Conservation (phyloP, 768 basidiomycete genomes). For the Trametes elegans region DNA sequence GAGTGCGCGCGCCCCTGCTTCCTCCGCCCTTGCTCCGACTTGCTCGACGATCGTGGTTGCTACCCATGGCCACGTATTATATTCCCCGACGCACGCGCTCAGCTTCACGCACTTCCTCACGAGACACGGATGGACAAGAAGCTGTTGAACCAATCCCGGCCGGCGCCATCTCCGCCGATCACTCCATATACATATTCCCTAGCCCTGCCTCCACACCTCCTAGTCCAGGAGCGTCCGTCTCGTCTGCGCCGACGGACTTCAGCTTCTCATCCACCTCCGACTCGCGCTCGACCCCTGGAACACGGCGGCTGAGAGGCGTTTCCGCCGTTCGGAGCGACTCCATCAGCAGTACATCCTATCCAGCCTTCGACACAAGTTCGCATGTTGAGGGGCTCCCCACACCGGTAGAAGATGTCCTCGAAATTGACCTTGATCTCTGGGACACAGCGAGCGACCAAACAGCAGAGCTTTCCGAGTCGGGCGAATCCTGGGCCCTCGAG, state of each 20-base stretch:
- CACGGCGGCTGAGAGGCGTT: not conserved
- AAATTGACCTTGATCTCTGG: constrained; percentile 26
- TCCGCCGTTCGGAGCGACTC: not conserved
- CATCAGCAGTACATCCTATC: not conserved
- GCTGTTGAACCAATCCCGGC: not conserved
- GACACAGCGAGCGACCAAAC: constrained; percentile 13
- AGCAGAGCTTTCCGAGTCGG: not conserved
- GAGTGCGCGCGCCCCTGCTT: not conserved
- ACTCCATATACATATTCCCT: constrained; percentile 29
- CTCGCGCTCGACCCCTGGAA: constrained; percentile 3
- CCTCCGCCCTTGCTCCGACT: not conserved
- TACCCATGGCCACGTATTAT: constrained; percentile 23
- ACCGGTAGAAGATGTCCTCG: constrained; percentile 9
- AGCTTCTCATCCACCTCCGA: constrained; percentile 8
- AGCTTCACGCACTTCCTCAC: not conserved
- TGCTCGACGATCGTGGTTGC: too few relatives aligned
- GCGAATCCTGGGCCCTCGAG: constrained; percentile 23
- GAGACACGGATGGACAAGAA: not conserved
- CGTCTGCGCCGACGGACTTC: constrained; percentile 24
- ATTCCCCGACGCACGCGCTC: constrained; percentile 7
- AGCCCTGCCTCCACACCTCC: constrained; percentile 24
- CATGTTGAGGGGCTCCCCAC: not conserved
- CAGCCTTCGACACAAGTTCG: not conserved
- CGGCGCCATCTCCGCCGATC: constrained; percentile 8
- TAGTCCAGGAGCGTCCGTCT: constrained; percentile 23